A percentile compares a stretch with the other conserved stretches of the same genome.
Conservation (phyloP, 2,329 filamentous ascomycete species). For the Claviceps maximensis region DNA sequence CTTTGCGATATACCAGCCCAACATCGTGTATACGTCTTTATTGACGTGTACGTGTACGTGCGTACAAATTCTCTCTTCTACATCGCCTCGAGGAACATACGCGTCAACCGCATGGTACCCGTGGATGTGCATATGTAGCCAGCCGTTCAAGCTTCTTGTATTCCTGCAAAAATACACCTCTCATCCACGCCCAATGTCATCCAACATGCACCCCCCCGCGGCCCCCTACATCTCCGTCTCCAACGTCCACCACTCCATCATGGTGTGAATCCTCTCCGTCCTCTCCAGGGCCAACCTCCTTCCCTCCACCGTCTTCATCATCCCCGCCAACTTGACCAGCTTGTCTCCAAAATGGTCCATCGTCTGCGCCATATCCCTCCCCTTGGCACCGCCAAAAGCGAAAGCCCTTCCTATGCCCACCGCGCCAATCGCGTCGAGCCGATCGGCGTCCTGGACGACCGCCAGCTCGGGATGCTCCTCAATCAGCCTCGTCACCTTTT, state of each 20-base stretch:
- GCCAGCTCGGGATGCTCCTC: constrained; percentile 45
- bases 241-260: constrained; percentile 46
- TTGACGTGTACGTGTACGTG: too few species aligned
- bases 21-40: too few species aligned
- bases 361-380: constrained; percentile 45
- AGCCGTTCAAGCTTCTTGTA: too few species aligned
- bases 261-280: constrained; percentile 36
- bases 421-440: constrained; percentile 81
- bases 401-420: constrained; percentile 63
- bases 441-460: constrained; percentile 83
- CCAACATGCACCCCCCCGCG: too few species aligned
- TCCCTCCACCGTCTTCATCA: constrained; percentile 52
- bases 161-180: too few species aligned
- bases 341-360: constrained; percentile 70
- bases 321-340: constrained; percentile 48
- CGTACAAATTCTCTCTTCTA: too few species aligned
- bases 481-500: constrained; percentile 48
- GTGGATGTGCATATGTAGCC: too few species aligned
- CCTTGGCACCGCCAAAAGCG: constrained; percentile 53
- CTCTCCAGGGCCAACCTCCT: constrained; percentile 38
- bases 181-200: too few species aligned
- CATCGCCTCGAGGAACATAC: too few species aligned
- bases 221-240: constrained; percentile 24
- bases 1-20: too few species aligned
- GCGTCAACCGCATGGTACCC: too few species aligned